Base-by-base conservation (phyloP, 1,284 basidiomycete species). In the Lentinula novae-zelandiae region DNA sequence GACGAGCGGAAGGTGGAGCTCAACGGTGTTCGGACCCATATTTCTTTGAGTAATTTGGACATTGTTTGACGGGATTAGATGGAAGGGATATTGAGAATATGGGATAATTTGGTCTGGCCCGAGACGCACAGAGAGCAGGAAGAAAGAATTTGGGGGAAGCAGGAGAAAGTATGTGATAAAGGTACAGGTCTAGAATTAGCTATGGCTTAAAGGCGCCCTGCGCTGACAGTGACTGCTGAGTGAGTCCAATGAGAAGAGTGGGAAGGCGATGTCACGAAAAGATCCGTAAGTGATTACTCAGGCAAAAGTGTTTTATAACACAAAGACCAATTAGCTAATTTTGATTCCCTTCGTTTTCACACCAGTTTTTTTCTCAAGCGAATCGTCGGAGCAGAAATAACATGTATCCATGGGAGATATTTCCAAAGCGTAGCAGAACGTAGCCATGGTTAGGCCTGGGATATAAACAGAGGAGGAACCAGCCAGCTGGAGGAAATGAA, bases 21-120 rank as follows among this genome's bases (percentile, higher is more conserved):
- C 39, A 68, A 60, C 31, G 68, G 64, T n/a, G 67, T 69, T 39
- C 63, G 66, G 48, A 65, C 67, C 70, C 72, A 69, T 5, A 75
- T 62, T 38, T 68, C 70, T 33, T 68, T 70, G 63, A 76, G 67
- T 34, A 73, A 62, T 33, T 67, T 64, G 7, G 73, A 70, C 66
- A 75, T 67, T 53, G 27, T 17, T 58, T 48, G 6, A 22, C 20
- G 31, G 12, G 1, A 50, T 17, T 22, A 46, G 22, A 10, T 48
- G 46, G 12, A 13, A 15, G 33, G 36, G 40, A 12, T 33, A 20
- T n/a, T 20, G 22, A 54, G 1, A 33, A 31, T 40, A n/a, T 20
- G 33, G 5, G 52, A 39, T 46, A 3, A n/a, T 17, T 39, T 22
- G 36, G 39, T 39, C 53, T 54, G 22, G 38, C 53, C 53, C 53